These are phyloP conservation scores for Polyporus tsugae DNA, from an alignment of 1,284 basidiomycete species.

Conservation along the genomic window DNA sequence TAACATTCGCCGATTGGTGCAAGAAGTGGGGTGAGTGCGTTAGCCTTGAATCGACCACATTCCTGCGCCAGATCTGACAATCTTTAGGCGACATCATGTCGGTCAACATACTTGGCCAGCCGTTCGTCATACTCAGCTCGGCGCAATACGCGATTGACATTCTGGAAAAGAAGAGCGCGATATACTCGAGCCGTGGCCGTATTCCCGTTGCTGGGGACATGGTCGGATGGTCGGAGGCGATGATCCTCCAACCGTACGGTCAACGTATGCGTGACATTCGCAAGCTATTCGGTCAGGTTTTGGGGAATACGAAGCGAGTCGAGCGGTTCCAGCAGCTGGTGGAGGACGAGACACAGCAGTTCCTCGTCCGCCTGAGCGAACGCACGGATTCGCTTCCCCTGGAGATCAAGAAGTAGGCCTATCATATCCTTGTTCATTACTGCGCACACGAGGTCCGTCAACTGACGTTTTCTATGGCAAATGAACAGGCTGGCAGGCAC, in stretches of 20 bases:
- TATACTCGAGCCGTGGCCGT: conserved; percentile 71
- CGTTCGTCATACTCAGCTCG: conserved; percentile 67
- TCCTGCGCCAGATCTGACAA: neutral
- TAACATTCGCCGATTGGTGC: conserved; percentile 63
- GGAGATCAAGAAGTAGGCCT: conserved; percentile 39
- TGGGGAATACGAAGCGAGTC: conserved; percentile 40
- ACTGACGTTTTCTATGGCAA: conserved; percentile 13
- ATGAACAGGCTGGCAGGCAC: conserved; percentile 41
- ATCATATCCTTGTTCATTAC: neutral
- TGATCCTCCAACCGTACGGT: conserved; percentile 68
- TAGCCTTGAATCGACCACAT: neutral
- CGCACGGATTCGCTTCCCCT: conserved; percentile 33
- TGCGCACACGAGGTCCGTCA: neutral
- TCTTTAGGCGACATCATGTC: conserved; percentile 66
- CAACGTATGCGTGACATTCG: conserved; percentile 69
- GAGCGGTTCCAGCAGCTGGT: conserved; percentile 36
- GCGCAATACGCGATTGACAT: conserved; percentile 61
- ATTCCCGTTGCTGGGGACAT: conserved; percentile 54
- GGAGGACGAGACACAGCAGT: conserved; percentile 37
- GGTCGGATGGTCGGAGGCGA: conserved; percentile 70
- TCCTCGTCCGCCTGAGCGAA: conserved; percentile 33
- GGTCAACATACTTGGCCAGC: conserved; percentile 64
- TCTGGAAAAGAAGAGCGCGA: conserved; percentile 71
- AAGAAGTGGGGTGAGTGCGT: conserved; percentile 41
- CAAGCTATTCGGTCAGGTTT: conserved; percentile 43